Evolutionary conservation across 345 rosid genomes (phyloP).

Genomic region (Eucalyptus rudis): DNA sequence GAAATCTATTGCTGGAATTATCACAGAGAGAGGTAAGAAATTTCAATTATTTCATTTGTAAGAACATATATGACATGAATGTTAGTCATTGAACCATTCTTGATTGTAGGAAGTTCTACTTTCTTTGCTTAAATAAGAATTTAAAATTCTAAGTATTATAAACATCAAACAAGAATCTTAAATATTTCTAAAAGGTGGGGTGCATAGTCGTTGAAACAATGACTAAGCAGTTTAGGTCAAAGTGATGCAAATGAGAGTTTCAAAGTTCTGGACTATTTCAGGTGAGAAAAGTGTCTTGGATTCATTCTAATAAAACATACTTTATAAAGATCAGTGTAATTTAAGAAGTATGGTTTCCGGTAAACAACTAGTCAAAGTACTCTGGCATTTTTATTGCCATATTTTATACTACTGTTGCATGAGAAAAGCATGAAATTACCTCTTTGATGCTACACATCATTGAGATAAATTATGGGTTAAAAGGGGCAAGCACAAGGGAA

Average conservation of each 20-base stretch:
- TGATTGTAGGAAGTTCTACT: not conserved
- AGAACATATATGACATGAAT: not conserved
- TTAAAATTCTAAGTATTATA: not conserved
- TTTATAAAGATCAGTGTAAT: not conserved
- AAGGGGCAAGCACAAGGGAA: not conserved
- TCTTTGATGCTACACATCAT: not conserved
- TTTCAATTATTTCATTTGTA: not conserved
- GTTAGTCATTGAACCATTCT: not conserved
- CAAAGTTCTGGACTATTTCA: not conserved
- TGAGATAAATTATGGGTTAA: not conserved
- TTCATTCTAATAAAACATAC: not conserved
- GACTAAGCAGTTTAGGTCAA: not conserved
- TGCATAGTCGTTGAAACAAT: not conserved
- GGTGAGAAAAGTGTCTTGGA: not conserved
- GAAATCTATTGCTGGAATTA: constrained; percentile 85
- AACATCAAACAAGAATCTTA: not conserved
- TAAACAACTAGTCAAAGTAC: not conserved
- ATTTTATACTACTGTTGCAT: not conserved
- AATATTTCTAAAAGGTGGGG: not conserved
- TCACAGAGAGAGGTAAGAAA: constrained; percentile 82
- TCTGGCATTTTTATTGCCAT: not conserved
- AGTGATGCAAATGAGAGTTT: not conserved
- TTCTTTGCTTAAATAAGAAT: not conserved
- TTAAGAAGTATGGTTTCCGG: not conserved
- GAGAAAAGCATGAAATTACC: not conserved